Percentiles rank a stretch among this genome's conserved stretches.
These are phyloP conservation scores for Fonsecaea pugnacius DNA, from an alignment of 2,329 filamentous ascomycete species.

Conservation along the genomic window DNA sequence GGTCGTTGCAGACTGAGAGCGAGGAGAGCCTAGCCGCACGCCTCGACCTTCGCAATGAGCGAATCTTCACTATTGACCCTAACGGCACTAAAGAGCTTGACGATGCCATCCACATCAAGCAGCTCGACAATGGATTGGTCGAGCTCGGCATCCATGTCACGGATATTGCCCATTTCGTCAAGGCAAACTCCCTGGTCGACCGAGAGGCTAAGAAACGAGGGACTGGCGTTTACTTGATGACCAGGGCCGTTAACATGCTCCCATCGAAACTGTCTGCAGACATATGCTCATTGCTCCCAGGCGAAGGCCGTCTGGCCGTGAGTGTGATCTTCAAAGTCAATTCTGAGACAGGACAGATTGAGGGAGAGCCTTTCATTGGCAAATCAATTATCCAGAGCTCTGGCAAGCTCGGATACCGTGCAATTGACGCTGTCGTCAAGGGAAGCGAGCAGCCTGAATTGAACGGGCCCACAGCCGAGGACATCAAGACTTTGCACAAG, in stretches of 20 bases:
- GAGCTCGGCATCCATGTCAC: constrained; percentile 95
- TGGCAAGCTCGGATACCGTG: constrained; percentile 80
- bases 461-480: constrained; percentile 69
- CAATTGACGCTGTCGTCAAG: constrained; percentile 81
- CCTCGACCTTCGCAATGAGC: constrained; percentile 87
- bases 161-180: constrained; percentile 95
- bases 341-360: constrained; percentile 76
- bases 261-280: constrained; percentile 83
- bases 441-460: constrained; percentile 67
- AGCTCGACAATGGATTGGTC: constrained; percentile 78
- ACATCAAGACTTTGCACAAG: constrained; percentile 77
- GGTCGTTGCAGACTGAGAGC: constrained; percentile 82
- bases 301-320: constrained; percentile 86
- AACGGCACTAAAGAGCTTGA: constrained; percentile 86
- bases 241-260: constrained; percentile 84
- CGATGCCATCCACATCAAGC: constrained; percentile 90
- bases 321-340: constrained; percentile 94
- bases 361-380: constrained; percentile 91
- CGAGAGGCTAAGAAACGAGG: constrained; percentile 97
- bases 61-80: constrained; percentile 88
- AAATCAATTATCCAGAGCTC: constrained; percentile 91
- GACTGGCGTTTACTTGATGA: constrained; percentile 92
- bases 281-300: constrained; percentile 82
- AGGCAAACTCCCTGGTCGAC: constrained; percentile 91
- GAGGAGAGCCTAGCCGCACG: constrained; percentile 73